These are phyloP conservation scores for Epichloe sibirici DNA, from an alignment of 2,329 filamentous ascomycete genomes.

Conservation along the genomic window DNA sequence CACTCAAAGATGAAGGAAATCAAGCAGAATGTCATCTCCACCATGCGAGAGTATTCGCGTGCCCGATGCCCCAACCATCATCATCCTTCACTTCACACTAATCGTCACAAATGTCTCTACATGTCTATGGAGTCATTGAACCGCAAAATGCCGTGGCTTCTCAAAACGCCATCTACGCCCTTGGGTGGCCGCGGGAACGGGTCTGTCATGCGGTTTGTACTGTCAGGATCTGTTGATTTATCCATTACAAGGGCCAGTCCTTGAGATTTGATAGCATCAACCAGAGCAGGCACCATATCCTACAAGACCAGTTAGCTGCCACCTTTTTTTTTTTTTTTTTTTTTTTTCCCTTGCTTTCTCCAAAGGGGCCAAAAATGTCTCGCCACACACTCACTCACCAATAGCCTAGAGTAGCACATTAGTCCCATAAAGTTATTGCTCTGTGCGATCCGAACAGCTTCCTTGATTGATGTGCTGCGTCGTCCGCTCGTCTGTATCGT, in stretches of 20 bases:
- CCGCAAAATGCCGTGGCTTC: conserved; percentile 72
- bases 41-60: neutral
- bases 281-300: conserved; percentile 86
- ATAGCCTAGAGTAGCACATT: conserved; percentile 73
- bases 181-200: conserved; percentile 54
- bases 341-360: too few relatives aligned
- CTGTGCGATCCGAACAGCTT: conserved; percentile 83
- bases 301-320: conserved; percentile 21
- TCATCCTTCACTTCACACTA: neutral
- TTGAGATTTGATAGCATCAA: conserved; percentile 88
- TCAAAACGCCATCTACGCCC: conserved; percentile 79
- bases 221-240: conserved; percentile 49
- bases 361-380: neutral
- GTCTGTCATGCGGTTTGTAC: conserved; percentile 29
- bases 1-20: neutral
- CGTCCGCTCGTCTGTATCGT: conserved; percentile 47
- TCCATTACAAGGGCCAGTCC: conserved; percentile 88
- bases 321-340: neutral
- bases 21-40: neutral
- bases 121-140: conserved; percentile 88
- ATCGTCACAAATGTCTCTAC: conserved; percentile 19
- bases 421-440: conserved; percentile 98
- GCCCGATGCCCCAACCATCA: neutral
- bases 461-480: conserved; percentile 77
- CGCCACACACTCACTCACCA: conserved; percentile 50